phyloP scores from a whole-genome alignment of 768 basidiomycete genomes.

The Mycena rebaudengoi region DNA sequence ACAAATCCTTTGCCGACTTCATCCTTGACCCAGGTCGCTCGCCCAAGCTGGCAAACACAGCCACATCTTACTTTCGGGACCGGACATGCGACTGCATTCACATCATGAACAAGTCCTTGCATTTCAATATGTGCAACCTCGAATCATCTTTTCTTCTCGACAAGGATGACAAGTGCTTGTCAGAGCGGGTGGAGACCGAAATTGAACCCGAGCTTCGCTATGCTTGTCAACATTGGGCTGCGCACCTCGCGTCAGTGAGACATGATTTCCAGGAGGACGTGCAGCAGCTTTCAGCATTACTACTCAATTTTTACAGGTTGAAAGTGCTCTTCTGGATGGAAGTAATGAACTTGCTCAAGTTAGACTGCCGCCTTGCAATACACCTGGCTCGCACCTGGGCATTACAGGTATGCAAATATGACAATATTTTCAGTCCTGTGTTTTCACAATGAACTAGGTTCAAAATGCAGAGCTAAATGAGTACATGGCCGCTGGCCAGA shows the following conservation, averaged over 20 bases:
- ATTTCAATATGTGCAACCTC: conserved; percentile 10
- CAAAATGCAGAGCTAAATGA: not conserved
- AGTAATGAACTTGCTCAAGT: not conserved
- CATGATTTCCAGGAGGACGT: not conserved
- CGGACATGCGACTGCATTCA: not conserved
- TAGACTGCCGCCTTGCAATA: not conserved
- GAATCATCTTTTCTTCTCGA: not conserved
- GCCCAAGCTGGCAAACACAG: not conserved
- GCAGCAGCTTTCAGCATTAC: not conserved
- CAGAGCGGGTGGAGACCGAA: not conserved
- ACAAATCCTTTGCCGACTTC: conserved; percentile 13
- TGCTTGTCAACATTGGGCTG: conserved; percentile 12
- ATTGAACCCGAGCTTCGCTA: conserved; percentile 4
- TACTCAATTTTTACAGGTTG: not conserved
- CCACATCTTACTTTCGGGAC: not conserved
- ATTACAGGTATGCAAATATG: not conserved
- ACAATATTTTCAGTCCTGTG: not conserved
- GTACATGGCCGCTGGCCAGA: not conserved
- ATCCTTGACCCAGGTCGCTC: not conserved
- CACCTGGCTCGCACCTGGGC: not conserved
- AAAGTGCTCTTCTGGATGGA: conserved; percentile 19
- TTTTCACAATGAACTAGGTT: not conserved
- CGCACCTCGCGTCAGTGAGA: not conserved
- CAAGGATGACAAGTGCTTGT: not conserved
- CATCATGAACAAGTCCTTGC: conserved; percentile 3